phyloP scores from a whole-genome alignment of 139 green algal species.

The Asterochloris erici region DNA sequence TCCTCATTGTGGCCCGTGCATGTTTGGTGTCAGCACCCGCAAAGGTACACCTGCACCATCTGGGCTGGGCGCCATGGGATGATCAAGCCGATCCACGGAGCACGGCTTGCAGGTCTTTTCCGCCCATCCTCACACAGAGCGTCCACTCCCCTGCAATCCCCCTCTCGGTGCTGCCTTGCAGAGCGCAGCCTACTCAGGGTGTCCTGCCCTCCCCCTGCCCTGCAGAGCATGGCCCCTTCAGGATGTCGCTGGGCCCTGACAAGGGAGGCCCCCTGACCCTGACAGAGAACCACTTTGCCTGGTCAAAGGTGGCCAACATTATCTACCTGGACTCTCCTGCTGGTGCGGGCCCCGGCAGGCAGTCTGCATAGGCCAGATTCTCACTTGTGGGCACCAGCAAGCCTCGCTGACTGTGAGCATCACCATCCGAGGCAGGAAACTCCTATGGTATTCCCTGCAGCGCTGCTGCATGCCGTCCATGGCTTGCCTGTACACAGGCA shows the following conservation, averaged over 20 bases:
- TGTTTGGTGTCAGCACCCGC: background rate
- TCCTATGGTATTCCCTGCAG: no score
- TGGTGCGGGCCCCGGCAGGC: slow-evolving; percentile 12
- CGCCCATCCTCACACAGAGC: background rate
- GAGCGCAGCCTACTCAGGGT: slow-evolving; percentile 8
- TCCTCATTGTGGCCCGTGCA: no score
- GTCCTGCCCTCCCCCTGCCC: no score
- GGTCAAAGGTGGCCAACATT: slow-evolving; percentile 41
- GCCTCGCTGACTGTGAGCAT: no score
- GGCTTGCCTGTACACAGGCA: no score
- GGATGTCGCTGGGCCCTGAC: slow-evolving; percentile 11
- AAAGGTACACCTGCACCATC: background rate
- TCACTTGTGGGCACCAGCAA: no score
- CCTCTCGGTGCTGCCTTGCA: slow-evolving; percentile 37
- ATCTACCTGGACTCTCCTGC: slow-evolving; percentile 65
- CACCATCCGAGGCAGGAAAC: no score
- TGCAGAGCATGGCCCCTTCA: slow-evolving; percentile 54
- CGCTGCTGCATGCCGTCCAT: no score
- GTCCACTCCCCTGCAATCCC: background rate
- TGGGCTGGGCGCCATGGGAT: background rate
- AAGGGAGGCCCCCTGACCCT: slow-evolving; percentile 29
- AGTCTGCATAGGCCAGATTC: no score
- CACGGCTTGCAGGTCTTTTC: background rate
- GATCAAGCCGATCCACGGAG: background rate
- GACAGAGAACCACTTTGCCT: slow-evolving; percentile 1